Percentiles rank a stretch among this genome's conserved stretches.
These are phyloP conservation scores for Teratosphaeria zuluensis DNA, from an alignment of 2,329 filamentous ascomycete genomes.

Conservation along the genomic window DNA sequence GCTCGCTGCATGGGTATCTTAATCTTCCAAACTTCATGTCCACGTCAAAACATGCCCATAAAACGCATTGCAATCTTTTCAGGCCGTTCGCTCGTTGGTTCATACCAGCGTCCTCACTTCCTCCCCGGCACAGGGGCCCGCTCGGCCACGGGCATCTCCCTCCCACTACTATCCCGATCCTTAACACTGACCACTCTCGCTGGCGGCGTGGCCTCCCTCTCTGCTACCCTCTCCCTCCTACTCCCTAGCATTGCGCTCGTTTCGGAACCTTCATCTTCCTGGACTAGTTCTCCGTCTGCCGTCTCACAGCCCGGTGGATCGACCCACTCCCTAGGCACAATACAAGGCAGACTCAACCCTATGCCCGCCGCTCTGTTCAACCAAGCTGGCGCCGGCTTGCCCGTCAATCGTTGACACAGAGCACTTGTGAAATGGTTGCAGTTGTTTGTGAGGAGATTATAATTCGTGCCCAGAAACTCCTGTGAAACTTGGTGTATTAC, in stretches of 20 bases:
- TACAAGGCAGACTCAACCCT: slow-evolving; percentile 68
- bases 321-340: slow-evolving; percentile 76
- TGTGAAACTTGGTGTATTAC: slow-evolving; percentile 60
- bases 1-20: not conserved
- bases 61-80: no score
- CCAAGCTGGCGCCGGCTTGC: slow-evolving; percentile 61
- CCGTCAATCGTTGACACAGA: slow-evolving; percentile 64
- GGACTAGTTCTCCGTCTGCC: slow-evolving; percentile 59
- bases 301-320: slow-evolving; percentile 67
- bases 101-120: not conserved
- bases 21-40: not conserved
- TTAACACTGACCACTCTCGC: slow-evolving; percentile 15
- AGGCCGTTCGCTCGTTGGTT: no score
- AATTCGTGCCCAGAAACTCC: slow-evolving; percentile 63
- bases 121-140: slow-evolving; percentile 32
- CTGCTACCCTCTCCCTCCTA: slow-evolving; percentile 18
- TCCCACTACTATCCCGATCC: slow-evolving; percentile 32
- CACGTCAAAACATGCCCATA: not conserved
- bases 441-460: slow-evolving; percentile 74
- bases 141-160: slow-evolving; percentile 35
- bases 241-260: slow-evolving; percentile 36
- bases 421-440: slow-evolving; percentile 83
- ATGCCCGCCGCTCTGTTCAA: slow-evolving; percentile 78
- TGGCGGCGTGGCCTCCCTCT: slow-evolving; percentile 15
- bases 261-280: slow-evolving; percentile 44